Base-by-base conservation (phyloP, 1,284 basidiomycete genomes). In the Sanghuangporus sanghuang region DNA sequence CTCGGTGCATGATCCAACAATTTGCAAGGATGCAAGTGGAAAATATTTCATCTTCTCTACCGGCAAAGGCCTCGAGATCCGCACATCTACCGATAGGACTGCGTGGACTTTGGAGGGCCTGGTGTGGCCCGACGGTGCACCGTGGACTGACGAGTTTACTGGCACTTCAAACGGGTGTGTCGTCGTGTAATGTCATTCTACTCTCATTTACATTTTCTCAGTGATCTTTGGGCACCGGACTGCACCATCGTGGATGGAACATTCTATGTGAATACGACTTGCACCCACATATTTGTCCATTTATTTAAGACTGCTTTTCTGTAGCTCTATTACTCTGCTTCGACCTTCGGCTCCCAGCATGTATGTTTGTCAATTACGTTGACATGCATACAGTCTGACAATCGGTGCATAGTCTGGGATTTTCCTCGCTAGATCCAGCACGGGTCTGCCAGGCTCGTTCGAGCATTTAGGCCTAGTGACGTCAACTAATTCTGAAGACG, bases 41-140 rank as follows among this genome's bases (percentile, higher is more conserved):
- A 82, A 72, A 66, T 84, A 81, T 66, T 85, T 78, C 66, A 70
- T 84, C 21, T 84, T 82, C 68, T 80, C 80, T 0, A 82, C 80
- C 35, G 81, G 76, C 9, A 69, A 72, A 55, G 82, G 83, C 7
- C 76, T 85, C 39, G 76, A 80, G 56, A 84, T 85, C 64, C 75
- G 78, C 32, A 84, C 82, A 1, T 83, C 81, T 0, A 76, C 77
- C 6, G 82, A 85, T 68, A 73, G 81, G 23, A 81, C 71, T 2
- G 76, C 75, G 16, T 86, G 81, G 81, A 81, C 78, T 4, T 67
- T 75, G 5, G 71, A 74, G 12, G 84, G 84, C 21, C 69, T 69
- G 18, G 82, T 85, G 8, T 86, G 78, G 75, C 80, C 81, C 3
- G 75, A 78, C 64, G 81, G 80, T 40, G 74, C 81, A 9, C 72